These are phyloP conservation scores for Scopulariopsis brevicaulis DNA, from an alignment of 2,329 filamentous ascomycete species.

Conservation along the genomic window DNA sequence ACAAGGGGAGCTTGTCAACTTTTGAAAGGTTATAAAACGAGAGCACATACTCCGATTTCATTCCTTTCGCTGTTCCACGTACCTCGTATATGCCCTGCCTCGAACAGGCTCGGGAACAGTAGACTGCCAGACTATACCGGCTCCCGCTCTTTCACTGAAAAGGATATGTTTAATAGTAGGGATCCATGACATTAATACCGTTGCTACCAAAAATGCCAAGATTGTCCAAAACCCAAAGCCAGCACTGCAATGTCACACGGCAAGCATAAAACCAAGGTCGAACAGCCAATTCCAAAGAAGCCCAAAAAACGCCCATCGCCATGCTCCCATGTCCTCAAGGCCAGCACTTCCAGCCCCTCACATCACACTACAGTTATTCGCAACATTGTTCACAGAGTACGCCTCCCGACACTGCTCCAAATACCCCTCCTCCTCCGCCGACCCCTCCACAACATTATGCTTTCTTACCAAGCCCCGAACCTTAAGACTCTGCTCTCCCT, in stretches of 20 bases:
- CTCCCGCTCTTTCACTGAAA: too few species aligned
- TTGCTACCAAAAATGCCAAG: neutral
- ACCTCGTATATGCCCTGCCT: too few species aligned
- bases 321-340: neutral
- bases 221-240: neutral
- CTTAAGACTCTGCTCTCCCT: slow-evolving; percentile 70
- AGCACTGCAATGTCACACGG: neutral
- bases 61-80: too few species aligned
- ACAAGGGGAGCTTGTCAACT: too few species aligned
- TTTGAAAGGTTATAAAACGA: too few species aligned
- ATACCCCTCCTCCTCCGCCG: slow-evolving; percentile 66
- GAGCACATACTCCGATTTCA: too few species aligned
- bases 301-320: neutral
- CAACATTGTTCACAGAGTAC: slow-evolving; percentile 28
- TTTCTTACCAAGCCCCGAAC: slow-evolving; percentile 63
- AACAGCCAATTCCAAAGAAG: neutral
- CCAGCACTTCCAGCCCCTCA: slow-evolving; percentile 15
- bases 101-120: too few species aligned
- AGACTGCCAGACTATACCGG: too few species aligned
- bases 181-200: too few species aligned
- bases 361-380: slow-evolving; percentile 40
- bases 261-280: neutral
- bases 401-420: slow-evolving; percentile 53
- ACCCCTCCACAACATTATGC: slow-evolving; percentile 42
- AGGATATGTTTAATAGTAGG: too few species aligned